Conservation (phyloP, 139 green algal genomes). For the Picochlorum sp. region DNA sequence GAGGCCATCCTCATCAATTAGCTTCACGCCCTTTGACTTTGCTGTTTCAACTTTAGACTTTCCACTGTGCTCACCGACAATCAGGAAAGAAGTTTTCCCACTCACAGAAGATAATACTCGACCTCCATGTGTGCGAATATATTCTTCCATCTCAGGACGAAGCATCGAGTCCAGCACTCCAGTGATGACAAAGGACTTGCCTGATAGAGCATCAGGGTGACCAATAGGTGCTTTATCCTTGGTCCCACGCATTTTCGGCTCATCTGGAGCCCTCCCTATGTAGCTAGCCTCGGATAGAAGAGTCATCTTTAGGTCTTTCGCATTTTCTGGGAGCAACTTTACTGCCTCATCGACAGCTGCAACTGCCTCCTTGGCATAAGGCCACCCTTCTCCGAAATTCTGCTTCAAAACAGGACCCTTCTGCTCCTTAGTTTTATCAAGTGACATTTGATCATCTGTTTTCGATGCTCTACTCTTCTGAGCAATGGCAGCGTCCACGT, state of each 20-base stretch:
- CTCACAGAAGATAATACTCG: slow-evolving; percentile 65
- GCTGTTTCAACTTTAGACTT: slow-evolving; percentile 51
- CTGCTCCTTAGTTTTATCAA: too few relatives aligned
- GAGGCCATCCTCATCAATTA: slow-evolving; percentile 83
- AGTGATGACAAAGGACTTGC: slow-evolving; percentile 86
- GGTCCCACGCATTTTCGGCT: slow-evolving; percentile 15
- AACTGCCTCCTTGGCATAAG: slow-evolving; percentile 11
- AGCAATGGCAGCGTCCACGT: too few relatives aligned
- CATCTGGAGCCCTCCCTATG: slow-evolving; percentile 14
- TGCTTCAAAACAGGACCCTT: too few relatives aligned
- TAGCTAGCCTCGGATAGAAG: slow-evolving; percentile 19
- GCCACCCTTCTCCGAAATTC: too few relatives aligned
- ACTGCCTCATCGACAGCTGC: slow-evolving; percentile 23
- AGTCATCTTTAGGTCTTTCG: slow-evolving; percentile 10
- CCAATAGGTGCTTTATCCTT: slow-evolving; percentile 54
- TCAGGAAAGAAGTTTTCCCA: slow-evolving; percentile 80
- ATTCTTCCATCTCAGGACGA: slow-evolving; percentile 64
- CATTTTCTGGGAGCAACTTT: slow-evolving; percentile 24
- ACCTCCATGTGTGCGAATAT: slow-evolving; percentile 77
- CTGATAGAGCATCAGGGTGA: slow-evolving; percentile 75
- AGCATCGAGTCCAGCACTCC: slow-evolving; percentile 71
- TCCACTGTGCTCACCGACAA: slow-evolving; percentile 56
- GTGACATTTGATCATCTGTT: too few relatives aligned
- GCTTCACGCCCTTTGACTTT: slow-evolving; percentile 45
- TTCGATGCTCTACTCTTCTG: too few relatives aligned